These are phyloP conservation scores for Russula earlei DNA, from an alignment of 768 basidiomycete genomes.

Conservation along the genomic window DNA sequence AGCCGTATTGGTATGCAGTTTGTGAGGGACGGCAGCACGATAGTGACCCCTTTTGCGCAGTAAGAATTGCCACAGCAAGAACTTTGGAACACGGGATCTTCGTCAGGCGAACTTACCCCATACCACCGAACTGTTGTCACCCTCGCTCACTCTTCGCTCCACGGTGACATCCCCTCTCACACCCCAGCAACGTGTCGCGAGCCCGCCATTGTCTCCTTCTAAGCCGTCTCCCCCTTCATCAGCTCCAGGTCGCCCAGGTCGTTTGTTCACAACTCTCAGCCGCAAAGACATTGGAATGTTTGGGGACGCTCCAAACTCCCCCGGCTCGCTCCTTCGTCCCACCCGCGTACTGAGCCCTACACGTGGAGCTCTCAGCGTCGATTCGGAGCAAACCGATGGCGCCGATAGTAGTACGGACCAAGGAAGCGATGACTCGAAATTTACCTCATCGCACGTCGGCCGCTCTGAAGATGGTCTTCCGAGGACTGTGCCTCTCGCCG, in stretches of 20 bases:
- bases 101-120: conserved; percentile 62
- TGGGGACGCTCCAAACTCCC: conserved; percentile 13
- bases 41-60: conserved; percentile 31
- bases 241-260: conserved; percentile 20
- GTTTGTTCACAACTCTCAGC: conserved; percentile 18
- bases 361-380: conserved; percentile 7
- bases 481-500: conserved; percentile 38
- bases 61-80: conserved; percentile 74
- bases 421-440: conserved; percentile 24
- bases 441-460: conserved; percentile 37
- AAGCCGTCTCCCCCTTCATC: conserved; percentile 19
- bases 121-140: conserved; percentile 29
- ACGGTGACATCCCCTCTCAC: conserved; percentile 4
- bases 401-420: conserved; percentile 15
- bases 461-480: conserved; percentile 41
- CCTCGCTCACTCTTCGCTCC: conserved; percentile 22
- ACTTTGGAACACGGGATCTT: conserved; percentile 68
- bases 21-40: not conserved
- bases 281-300: conserved; percentile 24
- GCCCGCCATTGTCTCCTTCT: conserved; percentile 25
- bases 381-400: not conserved
- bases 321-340: conserved; percentile 31
- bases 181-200: conserved; percentile 27
- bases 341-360: conserved; percentile 34
- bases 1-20: conserved; percentile 38